These are phyloP conservation scores for Aechmea fasciata DNA, from an alignment of 176 grass and related monocot species.

Conservation along the genomic window DNA sequence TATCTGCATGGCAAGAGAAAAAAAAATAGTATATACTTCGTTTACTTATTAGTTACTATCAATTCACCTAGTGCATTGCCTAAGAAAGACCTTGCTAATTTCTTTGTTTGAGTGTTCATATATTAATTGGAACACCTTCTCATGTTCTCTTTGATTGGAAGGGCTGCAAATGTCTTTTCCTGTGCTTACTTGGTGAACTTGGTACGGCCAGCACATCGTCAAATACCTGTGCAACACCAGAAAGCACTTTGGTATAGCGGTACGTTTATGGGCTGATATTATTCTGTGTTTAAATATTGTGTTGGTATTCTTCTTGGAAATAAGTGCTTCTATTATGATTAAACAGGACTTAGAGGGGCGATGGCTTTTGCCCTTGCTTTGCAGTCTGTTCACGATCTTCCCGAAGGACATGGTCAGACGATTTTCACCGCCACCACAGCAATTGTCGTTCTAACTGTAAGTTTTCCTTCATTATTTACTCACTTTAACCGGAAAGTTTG, in stretches of 20 bases:
- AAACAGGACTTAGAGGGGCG: slow-evolving; percentile 85
- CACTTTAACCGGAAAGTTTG: too few relatives aligned
- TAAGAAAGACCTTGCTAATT: too few relatives aligned
- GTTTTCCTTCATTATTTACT: background rate
- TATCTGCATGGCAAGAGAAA: too few relatives aligned
- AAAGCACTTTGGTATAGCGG: slow-evolving; percentile 99
- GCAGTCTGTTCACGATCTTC: slow-evolving; percentile 93
- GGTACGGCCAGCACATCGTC: slow-evolving; percentile 57
- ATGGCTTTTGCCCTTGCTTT: slow-evolving; percentile 99
- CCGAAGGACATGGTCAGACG: slow-evolving; percentile 89
- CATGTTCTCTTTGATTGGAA: slow-evolving; percentile 11
- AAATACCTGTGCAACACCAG: slow-evolving; percentile 84
- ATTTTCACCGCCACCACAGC: slow-evolving; percentile 92
- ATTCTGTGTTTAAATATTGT: background rate
- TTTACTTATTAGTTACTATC: too few relatives aligned
- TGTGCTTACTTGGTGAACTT: slow-evolving; percentile 90
- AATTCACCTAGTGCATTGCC: too few relatives aligned
- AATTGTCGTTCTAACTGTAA: slow-evolving; percentile 94
- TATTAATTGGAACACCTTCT: too few relatives aligned
- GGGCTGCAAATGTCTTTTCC: slow-evolving; percentile 88
- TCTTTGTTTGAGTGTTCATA: too few relatives aligned
- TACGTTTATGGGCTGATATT: slow-evolving; percentile 26
- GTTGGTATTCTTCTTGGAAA: background rate
- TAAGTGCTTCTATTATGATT: slow-evolving; percentile 26
- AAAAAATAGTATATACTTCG: too few relatives aligned